Evolutionary conservation across 257 asterid genomes (phyloP), one percentile per base, ranked within the genome.

Genomic region (Schizonepeta tenuifolia): DNA sequence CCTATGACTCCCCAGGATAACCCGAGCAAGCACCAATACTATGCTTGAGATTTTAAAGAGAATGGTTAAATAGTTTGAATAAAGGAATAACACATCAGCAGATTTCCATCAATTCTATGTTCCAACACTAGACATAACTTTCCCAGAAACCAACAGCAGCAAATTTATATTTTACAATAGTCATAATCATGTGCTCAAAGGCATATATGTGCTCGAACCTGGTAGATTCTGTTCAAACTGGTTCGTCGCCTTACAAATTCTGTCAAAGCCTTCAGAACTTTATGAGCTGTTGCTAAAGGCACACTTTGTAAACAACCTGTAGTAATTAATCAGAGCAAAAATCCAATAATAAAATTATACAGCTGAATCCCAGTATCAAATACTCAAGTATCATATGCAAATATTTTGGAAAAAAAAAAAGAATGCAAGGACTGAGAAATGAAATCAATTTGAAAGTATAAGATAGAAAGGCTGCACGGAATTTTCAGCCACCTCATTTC

Each of bases 161-260:
- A 65, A 64, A 35, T 71, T 49, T 20, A 14, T 9, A 38, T 15
- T 21, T 38, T 9, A 66, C 53, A 69, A 15, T 31, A 28, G 56
- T 41, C 61, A 18, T 24, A 22, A 20, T 63, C 44, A 22, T 13
- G 10, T 17, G 38, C 55, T 49, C 64, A 56, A 47, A n/a, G n/a
- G 14, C 47, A 41, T 22, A 15, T 11, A 51, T 54, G 18, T 74
- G 59, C 38, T 49, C 77, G 15, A 9, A 89, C 97, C 96, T 86
- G 81, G 69, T 79, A 86, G 66, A 84, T 81, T 81, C 79, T 83
- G 72, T 86, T 78, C 55, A 75, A 83, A 46, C 80, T 46, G 77
- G 97, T 80, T 44, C 98, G 88, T 24, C 85, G 88, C 87, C 75
- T 83, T 60, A 89, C 86, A 73, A 98, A 89, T 85, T 88, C 88